phyloP scores from a whole-genome alignment of 345 rosid species.

The Linum trigynum region DNA sequence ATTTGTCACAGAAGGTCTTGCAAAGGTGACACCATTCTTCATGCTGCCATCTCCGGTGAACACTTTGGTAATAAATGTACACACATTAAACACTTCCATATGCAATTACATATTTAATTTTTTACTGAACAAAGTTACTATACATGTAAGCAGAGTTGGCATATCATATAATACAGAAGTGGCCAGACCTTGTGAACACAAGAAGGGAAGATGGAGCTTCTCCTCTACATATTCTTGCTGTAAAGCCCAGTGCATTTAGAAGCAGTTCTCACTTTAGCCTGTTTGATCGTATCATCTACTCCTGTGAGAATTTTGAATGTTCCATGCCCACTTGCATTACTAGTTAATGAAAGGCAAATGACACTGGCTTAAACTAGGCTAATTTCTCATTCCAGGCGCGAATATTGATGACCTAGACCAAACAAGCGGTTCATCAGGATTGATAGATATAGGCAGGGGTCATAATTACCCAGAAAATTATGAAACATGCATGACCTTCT shows the following conservation, averaged over 20 bases:
- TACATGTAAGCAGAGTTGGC: conserved; percentile 10
- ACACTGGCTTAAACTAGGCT: not conserved
- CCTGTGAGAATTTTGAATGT: conserved; percentile 5
- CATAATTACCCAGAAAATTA: conserved; percentile 26
- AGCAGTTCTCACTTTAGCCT: conserved; percentile 11
- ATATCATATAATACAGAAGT: conserved; percentile 4
- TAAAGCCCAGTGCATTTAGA: conserved; percentile 11
- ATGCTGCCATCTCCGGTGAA: conserved; percentile 19
- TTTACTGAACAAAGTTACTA: too few species aligned
- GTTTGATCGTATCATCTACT: conserved; percentile 10
- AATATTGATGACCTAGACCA: conserved; percentile 25
- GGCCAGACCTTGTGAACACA: conserved; percentile 8
- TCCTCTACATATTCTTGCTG: conserved; percentile 17
- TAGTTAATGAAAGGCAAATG: not conserved
- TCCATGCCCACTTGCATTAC: not conserved
- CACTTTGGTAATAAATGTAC: conserved; percentile 9
- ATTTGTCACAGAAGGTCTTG: not conserved
- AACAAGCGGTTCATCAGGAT: too few species aligned
- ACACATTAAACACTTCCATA: too few species aligned
- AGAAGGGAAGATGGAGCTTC: conserved; percentile 4
- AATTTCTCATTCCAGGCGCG: conserved; percentile 19
- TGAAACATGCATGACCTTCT: conserved; percentile 19
- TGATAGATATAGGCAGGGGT: not conserved
- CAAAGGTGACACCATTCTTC: conserved; percentile 23
- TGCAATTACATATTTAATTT: too few species aligned